A percentile compares a stretch with the other conserved stretches of the same genome.
Evolutionary conservation across 2,329 filamentous ascomycete genomes (phyloP).

Genomic region (Macrophomina tecta): DNA sequence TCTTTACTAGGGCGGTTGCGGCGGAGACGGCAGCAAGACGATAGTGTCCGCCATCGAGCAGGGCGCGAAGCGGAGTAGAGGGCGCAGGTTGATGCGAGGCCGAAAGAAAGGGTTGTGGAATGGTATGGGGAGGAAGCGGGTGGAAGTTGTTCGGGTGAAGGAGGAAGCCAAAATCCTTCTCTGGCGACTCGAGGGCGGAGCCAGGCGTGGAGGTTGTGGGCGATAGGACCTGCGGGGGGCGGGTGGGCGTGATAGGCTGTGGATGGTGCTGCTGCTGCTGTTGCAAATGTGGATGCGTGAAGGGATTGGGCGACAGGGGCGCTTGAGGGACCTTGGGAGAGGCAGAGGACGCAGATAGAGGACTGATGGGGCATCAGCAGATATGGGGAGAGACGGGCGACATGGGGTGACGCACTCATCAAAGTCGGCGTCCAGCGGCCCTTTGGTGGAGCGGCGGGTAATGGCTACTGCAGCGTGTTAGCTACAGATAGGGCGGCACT

Average conservation of each 20-base stretch:
- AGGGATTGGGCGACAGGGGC: conserved; percentile 13
- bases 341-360: conserved; percentile 40
- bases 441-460: conserved; percentile 74
- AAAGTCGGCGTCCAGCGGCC: conserved; percentile 69
- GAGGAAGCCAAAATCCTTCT: conserved; percentile 80
- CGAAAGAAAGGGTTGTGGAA: conserved; percentile 71
- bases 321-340: not conserved
- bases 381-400: conserved; percentile 34
- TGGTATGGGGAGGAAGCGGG: conserved; percentile 69
- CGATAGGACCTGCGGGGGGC: conserved; percentile 32
- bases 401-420: conserved; percentile 66
- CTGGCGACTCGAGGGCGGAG: conserved; percentile 44
- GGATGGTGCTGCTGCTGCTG: conserved; percentile 22
- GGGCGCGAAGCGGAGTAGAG: conserved; percentile 66
- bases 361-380: conserved; percentile 36
- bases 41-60: conserved; percentile 78
- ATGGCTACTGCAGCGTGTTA: conserved; percentile 55
- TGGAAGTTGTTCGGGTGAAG: conserved; percentile 84
- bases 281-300: conserved; percentile 25
- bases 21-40: conserved; percentile 76
- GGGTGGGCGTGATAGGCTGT: conserved; percentile 30
- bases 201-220: conserved; percentile 33
- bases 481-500: not conserved
- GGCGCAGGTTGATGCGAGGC: conserved; percentile 67
- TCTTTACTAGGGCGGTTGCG: conserved; percentile 63